Evolutionary conservation across 164 flowering plant genomes (phyloP).

Genomic region (Berberis thunbergii): DNA sequence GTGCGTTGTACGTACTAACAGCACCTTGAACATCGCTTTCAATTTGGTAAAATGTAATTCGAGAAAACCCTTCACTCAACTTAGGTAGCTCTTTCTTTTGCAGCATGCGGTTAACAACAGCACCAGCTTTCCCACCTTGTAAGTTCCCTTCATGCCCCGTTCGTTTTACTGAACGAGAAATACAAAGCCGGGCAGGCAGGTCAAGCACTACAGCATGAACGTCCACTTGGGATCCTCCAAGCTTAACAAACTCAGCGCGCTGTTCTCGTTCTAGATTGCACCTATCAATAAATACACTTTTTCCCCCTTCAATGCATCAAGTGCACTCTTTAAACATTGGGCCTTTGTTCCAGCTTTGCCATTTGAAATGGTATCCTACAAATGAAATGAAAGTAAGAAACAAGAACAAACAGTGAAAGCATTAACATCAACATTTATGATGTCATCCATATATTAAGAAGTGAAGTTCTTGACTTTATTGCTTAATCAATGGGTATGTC

Average conservation of each 20-base stretch:
- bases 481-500: too few relatives aligned
- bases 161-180: constrained; percentile 76
- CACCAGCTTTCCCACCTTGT: constrained; percentile 96
- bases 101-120: constrained; percentile 87
- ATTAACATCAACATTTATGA: too few relatives aligned
- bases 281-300: constrained; percentile 77
- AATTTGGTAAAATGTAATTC: constrained; percentile 68
- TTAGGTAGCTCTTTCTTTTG: constrained; percentile 86
- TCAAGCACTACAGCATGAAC: constrained; percentile 92
- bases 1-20: constrained; percentile 37
- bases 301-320: constrained; percentile 60
- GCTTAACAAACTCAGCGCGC: constrained; percentile 73
- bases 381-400: constrained; percentile 1
- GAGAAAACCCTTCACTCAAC: constrained; percentile 68
- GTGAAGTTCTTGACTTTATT: too few relatives aligned
- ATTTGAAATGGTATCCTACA: constrained; percentile 75
- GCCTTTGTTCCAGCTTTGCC: constrained; percentile 82
- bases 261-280: constrained; percentile 86
- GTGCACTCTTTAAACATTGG: constrained; percentile 64
- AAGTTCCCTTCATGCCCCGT: constrained; percentile 88
- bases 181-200: constrained; percentile 84
- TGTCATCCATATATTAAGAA: too few relatives aligned
- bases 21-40: constrained; percentile 69
- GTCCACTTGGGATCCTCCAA: constrained; percentile 44
- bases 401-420: too few relatives aligned